Conservation (phyloP, 163 green algal species). For the Trebouxia gelatinosa region DNA sequence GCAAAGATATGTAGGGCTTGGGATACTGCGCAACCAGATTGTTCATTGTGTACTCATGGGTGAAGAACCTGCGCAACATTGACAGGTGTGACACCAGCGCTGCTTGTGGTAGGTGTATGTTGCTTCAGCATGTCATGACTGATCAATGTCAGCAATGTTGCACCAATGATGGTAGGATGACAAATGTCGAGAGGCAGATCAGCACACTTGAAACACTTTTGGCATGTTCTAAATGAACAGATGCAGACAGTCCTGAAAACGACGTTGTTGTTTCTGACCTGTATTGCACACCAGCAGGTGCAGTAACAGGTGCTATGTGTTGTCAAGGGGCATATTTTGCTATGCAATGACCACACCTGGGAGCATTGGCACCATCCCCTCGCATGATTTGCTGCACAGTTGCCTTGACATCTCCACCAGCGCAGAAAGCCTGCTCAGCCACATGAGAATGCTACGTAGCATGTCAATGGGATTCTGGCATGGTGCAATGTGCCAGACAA, state of each 20-base stretch:
- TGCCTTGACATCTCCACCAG: constrained; percentile 82
- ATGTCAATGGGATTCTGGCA: background rate
- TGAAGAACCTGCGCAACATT: constrained; percentile 75
- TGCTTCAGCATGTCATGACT: background rate
- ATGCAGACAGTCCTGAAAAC: background rate
- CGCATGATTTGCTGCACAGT: constrained; percentile 51
- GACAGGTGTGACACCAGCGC: background rate
- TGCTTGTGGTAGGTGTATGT: background rate
- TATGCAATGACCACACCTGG: constrained; percentile 18
- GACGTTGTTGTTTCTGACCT: background rate
- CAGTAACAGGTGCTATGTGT: background rate
- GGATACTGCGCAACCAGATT: constrained; percentile 62
- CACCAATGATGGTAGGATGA: background rate
- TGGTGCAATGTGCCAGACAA: background rate
- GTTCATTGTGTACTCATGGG: constrained; percentile 81
- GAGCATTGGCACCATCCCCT: constrained; percentile 41
- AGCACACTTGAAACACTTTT: background rate
- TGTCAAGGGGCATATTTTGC: background rate
- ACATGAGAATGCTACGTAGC: background rate
- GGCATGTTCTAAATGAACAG: background rate
- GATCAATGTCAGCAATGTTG: too few species aligned
- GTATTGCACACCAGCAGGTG: background rate
- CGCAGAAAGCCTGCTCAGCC: constrained; percentile 74
- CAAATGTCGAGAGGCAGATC: background rate
- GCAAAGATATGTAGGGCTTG: constrained; percentile 78